Base-by-base conservation (phyloP, 2,329 filamentous ascomycete species). In the Cryphonectria japonica region DNA sequence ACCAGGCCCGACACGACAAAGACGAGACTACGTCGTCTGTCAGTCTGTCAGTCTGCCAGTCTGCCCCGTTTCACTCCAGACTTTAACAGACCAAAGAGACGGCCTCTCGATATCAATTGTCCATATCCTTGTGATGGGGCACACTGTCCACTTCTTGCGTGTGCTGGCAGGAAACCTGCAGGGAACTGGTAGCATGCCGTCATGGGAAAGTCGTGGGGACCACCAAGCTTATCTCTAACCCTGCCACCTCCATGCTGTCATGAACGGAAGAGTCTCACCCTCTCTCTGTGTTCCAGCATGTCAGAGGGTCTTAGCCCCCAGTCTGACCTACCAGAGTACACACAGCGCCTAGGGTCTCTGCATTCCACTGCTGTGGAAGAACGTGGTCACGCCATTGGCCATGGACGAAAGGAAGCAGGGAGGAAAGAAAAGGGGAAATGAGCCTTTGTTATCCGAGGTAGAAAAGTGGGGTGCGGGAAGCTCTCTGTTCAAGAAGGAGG, bases 371-470 rank as follows among this genome's bases (percentile, higher is more conserved):
- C n/a, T 60, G 37, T 16, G n/a, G n/a, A 34, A 29, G 16, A 67
- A 68, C 68, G 71, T 72, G 71, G 65, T 65, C 60, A 62, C n/a
- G 65, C 43, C 41, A 72, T 72, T 72, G 71, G 70, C 37, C 43
- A 19, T 69, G 70, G 70, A 66, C 29, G 52, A 68, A 66, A 26
- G 60, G 70, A 63, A 68, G 39, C 37, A 46, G 43, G 16, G 7
- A 11, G 8, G 7, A 11, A n/a, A 22, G 16, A 50, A 50, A 50
- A n/a, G 61, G 54, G 6, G 34, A 62, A 32, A 60, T 66, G 60
- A 57, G 63, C 68, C 68, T 59, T 65, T 19, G 59, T 65, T 57
- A 67, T 68, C 71, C 71, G 71, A 72, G 70, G 64, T 70, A 68
- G 22, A 61, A 61, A 69, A 60, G 71, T 65, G 68, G 71, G 68